Evolutionary conservation across 305 asterid genomes (phyloP).

Genomic region (Solanum hybrid): DNA sequence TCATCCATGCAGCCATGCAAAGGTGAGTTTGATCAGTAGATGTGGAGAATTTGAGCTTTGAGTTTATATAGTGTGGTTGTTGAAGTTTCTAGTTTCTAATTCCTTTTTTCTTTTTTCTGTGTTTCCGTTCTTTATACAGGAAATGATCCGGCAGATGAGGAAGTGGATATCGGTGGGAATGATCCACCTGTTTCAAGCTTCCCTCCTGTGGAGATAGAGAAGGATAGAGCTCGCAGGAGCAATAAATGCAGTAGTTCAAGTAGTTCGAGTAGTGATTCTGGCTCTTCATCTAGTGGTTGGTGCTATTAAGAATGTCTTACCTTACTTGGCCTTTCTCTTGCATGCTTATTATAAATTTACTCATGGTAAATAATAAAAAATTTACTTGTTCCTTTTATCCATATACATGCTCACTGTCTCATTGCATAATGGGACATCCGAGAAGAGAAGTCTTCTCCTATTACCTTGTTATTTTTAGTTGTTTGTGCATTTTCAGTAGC

Average conservation of each 20-base stretch:
- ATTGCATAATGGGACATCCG: neutral
- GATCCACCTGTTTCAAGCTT: conserved; percentile 76
- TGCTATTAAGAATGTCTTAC: neutral
- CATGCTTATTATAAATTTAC: neutral
- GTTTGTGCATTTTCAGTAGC: neutral
- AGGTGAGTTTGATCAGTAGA: conserved; percentile 32
- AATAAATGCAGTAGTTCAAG: conserved; percentile 43
- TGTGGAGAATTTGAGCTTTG: neutral
- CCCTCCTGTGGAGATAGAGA: conserved; percentile 56
- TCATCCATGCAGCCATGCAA: conserved; percentile 70
- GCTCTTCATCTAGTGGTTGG: conserved; percentile 9
- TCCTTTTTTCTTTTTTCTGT: neutral
- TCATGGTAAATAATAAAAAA: neutral
- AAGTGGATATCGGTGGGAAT: conserved; percentile 75
- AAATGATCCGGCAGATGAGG: conserved; percentile 51
- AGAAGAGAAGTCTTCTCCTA: neutral
- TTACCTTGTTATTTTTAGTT: neutral
- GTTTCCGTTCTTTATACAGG: conserved; percentile 9
- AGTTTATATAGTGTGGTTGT: neutral
- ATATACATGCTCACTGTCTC: neutral
- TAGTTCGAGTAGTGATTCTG: conserved; percentile 13
- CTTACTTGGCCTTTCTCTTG: neutral
- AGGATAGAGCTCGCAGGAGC: conserved; percentile 33
- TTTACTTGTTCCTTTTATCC: neutral
- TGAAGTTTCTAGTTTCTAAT: neutral